phyloP scores from a whole-genome alignment of 768 basidiomycete species.

The Crassisporium funariophilum region DNA sequence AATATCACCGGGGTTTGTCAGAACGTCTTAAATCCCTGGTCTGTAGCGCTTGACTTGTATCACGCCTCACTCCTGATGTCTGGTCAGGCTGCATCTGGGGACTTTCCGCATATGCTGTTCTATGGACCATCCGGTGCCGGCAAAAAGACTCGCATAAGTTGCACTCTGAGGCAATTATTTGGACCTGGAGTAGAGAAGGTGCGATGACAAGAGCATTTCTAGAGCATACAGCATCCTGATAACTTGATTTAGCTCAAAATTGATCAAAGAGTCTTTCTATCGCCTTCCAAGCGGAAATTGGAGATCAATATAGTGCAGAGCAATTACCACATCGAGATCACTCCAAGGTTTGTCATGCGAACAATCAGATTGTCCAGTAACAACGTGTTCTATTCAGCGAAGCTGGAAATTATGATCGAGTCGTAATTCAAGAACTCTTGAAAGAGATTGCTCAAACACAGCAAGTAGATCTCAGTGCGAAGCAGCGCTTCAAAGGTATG shows the following conservation, averaged over 20 bases:
- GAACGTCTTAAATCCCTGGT: slow-evolving; percentile 80
- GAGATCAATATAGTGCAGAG: slow-evolving; percentile 97
- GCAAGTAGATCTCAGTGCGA: slow-evolving; percentile 94
- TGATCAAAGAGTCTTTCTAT: slow-evolving; percentile 93
- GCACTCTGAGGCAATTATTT: slow-evolving; percentile 86
- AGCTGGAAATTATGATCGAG: slow-evolving; percentile 92
- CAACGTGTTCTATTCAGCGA: slow-evolving; percentile 55
- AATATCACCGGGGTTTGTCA: slow-evolving; percentile 86
- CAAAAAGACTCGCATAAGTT: slow-evolving; percentile 95
- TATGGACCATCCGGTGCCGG: slow-evolving; percentile 97
- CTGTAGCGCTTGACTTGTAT: slow-evolving; percentile 12
- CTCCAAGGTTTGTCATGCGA: slow-evolving; percentile 71
- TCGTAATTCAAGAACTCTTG: slow-evolving; percentile 94
- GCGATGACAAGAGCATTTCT: slow-evolving; percentile 13
- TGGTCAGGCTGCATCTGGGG: slow-evolving; percentile 77
- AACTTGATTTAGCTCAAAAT: slow-evolving; percentile 77
- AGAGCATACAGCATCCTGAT: background rate
- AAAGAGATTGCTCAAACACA: slow-evolving; percentile 99
- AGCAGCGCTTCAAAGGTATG: slow-evolving; percentile 94
- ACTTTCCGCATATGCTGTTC: slow-evolving; percentile 97
- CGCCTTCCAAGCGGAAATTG: slow-evolving; percentile 90
- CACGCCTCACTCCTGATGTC: background rate
- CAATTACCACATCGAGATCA: slow-evolving; percentile 97
- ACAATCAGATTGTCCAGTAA: background rate
- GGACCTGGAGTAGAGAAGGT: slow-evolving; percentile 94